These are phyloP conservation scores for Pythium vanterpoolii DNA, from an alignment of 352 stramenopile genomes.

Conservation along the genomic window DNA sequence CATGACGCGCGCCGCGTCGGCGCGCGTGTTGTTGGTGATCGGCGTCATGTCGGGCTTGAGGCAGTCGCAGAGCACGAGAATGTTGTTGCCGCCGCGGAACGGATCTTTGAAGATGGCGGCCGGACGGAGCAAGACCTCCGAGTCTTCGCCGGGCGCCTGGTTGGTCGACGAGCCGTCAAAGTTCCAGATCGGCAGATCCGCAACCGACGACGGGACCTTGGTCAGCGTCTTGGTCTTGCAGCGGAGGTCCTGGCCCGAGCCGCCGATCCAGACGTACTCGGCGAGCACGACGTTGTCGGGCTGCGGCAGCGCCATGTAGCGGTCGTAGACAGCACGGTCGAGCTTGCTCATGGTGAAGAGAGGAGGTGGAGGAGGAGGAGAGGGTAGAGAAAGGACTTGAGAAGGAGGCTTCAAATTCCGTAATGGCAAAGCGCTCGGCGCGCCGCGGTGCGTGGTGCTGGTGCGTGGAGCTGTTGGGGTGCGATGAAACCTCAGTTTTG, in stretches of 20 bases:
- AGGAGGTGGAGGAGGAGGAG: slow-evolving; percentile 4
- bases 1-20: slow-evolving; percentile 73
- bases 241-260: slow-evolving; percentile 87
- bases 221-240: slow-evolving; percentile 94
- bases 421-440: slow-evolving; percentile 22
- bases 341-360: slow-evolving; percentile 70
- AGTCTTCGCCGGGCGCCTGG: slow-evolving; percentile 97
- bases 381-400: slow-evolving; percentile 6
- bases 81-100: slow-evolving; percentile 94
- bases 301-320: slow-evolving; percentile 66
- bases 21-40: slow-evolving; percentile 91
- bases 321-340: slow-evolving; percentile 75
- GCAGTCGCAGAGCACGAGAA: slow-evolving; percentile 97
- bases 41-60: slow-evolving; percentile 93
- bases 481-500: slow-evolving; percentile 13
- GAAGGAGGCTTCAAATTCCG: slow-evolving; percentile 27
- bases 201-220: slow-evolving; percentile 59
- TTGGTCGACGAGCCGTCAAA: slow-evolving; percentile 96
- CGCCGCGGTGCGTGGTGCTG: background rate
- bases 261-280: slow-evolving; percentile 97
- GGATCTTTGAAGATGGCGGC: slow-evolving; percentile 95
- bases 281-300: slow-evolving; percentile 58
- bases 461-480: background rate
- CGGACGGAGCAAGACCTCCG: slow-evolving; percentile 93
- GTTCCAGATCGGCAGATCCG: slow-evolving; percentile 94